Percentiles rank a stretch among this genome's conserved stretches.
phyloP scores from a whole-genome alignment of 345 rosid genomes.

The Ceriops zippeliana region DNA sequence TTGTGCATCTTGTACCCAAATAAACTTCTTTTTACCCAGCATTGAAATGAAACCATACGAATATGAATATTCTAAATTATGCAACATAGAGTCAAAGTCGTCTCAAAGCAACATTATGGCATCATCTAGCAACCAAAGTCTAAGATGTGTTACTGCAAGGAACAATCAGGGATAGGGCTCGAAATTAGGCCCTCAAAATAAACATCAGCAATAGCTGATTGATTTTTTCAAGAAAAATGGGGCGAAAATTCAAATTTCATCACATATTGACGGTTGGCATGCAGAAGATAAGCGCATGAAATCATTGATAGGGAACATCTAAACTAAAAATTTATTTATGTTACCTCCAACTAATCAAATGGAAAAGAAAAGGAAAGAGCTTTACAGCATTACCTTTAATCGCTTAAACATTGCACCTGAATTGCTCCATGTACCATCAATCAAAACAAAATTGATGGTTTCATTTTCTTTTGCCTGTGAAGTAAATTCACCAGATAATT shows the following conservation, averaged over 20 bases:
- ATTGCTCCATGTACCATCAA: slow-evolving; percentile 98
- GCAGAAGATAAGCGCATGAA: neutral
- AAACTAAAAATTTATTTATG: neutral
- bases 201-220: neutral
- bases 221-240: neutral
- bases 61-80: too few relatives aligned
- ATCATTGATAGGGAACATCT: neutral
- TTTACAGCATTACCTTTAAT: slow-evolving; percentile 49
- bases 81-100: too few relatives aligned
- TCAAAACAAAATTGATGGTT: slow-evolving; percentile 65
- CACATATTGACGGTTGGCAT: too few relatives aligned
- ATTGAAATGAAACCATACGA: too few relatives aligned
- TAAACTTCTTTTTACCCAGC: too few relatives aligned
- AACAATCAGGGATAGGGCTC: too few relatives aligned
- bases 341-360: neutral
- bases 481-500: slow-evolving; percentile 28
- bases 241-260: too few relatives aligned
- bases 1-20: neutral
- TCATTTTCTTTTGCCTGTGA: slow-evolving; percentile 42
- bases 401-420: slow-evolving; percentile 96
- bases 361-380: neutral
- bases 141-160: too few relatives aligned
- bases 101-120: too few relatives aligned
- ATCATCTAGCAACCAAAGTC: too few relatives aligned
- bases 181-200: neutral